A percentile compares a stretch with the other conserved stretches of the same genome.
phyloP scores from a whole-genome alignment of 2,329 filamentous ascomycete species.

The Pseudonectria foliicola region DNA sequence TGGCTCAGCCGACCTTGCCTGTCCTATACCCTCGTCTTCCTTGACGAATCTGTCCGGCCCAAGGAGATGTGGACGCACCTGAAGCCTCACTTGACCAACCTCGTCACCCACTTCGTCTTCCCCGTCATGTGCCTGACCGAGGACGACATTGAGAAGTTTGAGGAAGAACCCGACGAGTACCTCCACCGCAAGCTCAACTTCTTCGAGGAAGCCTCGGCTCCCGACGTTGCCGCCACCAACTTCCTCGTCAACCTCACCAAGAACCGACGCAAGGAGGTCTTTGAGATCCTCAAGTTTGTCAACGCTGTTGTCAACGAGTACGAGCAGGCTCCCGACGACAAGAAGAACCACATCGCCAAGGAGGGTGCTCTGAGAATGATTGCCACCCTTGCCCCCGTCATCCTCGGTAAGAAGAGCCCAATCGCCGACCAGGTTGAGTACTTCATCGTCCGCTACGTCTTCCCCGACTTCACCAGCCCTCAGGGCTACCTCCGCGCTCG shows the following conservation, averaged over 20 bases:
- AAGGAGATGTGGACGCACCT: constrained; percentile 95
- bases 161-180: constrained; percentile 92
- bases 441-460: constrained; percentile 96
- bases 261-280: constrained; percentile 89
- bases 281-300: constrained; percentile 88
- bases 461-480: constrained; percentile 90
- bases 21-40: constrained; percentile 87
- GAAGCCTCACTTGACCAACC: constrained; percentile 85
- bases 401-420: constrained; percentile 95
- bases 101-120: constrained; percentile 93
- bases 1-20: constrained; percentile 94
- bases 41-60: constrained; percentile 95
- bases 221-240: constrained; percentile 92
- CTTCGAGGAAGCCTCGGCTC: constrained; percentile 92
- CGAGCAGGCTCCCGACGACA: constrained; percentile 72
- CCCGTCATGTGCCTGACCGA: constrained; percentile 87
- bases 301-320: constrained; percentile 93
- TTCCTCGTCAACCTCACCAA: constrained; percentile 95
- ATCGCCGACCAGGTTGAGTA: constrained; percentile 97
- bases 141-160: constrained; percentile 89
- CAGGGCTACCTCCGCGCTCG: constrained; percentile 90
- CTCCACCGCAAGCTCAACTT: constrained; percentile 96
- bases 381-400: constrained; percentile 85
- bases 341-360: constrained; percentile 93
- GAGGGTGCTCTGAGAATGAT: constrained; percentile 97